Evolutionary conservation across 2,329 filamentous ascomycete genomes (phyloP), one percentile per base, ranked within the genome.

Genomic region (Xylariaceae sp.): DNA sequence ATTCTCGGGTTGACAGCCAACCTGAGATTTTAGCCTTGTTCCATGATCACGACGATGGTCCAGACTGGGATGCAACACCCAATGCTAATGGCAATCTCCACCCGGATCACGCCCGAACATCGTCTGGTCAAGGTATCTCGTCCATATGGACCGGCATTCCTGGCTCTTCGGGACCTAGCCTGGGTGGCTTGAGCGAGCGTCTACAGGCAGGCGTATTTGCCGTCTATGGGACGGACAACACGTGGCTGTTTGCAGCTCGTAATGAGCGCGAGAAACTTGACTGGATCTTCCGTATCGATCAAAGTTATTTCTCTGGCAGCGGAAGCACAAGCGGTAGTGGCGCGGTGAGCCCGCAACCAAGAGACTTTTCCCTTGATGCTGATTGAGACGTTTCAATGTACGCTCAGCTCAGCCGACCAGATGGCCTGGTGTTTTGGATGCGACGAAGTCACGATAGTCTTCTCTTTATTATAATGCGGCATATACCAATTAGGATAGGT

Each of bases 241-340:
- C 93, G 29, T 99, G 93, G 84, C 80, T 99, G 41, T 98, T 99
- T 73, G 91, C 92, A 14, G 90, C 92, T 20, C 83, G 92, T 56
- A 93, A 87, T 67, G 93, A 97, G 77, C 83, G 88, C 47, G 93
- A 97, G 73, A 96, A 97, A 79, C 88, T 93, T 65, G 95, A 98
- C 72, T 99, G 95, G 95, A 96, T 99, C 65, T 84, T 96, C 73
- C 89, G 89, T 68, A 91, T 99, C 65, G 95, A 99, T 74, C 89
- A 96, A 78, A 90, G 88, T 49, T 85, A 82, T 64, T 73, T 82
- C 66, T 78, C 80, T 37, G 78, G 74, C 10, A 77, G 73, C 52
- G 76, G 76, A 43, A 81, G 78, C 59, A 65, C 62, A 42, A 73
- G 65, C 41, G 70, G 68, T 42, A 79, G 74, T 59, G 72, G 72